Evolutionary conservation across 768 basidiomycete species (phyloP).

Genomic region (Mycena metata): DNA sequence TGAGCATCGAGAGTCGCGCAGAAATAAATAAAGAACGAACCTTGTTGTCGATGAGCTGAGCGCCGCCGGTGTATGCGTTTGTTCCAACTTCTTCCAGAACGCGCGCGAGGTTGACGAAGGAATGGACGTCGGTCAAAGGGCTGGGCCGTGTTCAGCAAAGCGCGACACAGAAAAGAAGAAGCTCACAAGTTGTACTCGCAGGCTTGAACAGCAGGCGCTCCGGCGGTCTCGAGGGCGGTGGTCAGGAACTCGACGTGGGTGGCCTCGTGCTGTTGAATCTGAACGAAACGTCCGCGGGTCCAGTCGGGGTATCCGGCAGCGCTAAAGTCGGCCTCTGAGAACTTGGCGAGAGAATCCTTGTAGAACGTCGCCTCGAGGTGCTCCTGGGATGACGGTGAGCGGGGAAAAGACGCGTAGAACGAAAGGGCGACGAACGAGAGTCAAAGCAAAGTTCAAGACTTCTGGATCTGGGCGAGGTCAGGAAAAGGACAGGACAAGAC

Average conservation of each 20-base stretch:
- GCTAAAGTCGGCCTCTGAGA: constrained; percentile 59
- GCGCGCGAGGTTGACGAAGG: constrained; percentile 60
- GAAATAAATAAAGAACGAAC: constrained; percentile 24
- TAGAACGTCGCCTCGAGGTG: constrained; percentile 65
- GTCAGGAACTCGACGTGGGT: constrained; percentile 59
- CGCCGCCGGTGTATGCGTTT: constrained; percentile 72
- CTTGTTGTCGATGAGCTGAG: constrained; percentile 53
- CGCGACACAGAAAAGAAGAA: background rate
- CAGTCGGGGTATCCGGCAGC: constrained; percentile 62
- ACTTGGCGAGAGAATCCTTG: constrained; percentile 56
- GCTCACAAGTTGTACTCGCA: constrained; percentile 53
- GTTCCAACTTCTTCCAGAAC: constrained; percentile 67
- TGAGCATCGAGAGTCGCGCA: background rate
- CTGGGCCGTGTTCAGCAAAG: constrained; percentile 34
- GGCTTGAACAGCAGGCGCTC: constrained; percentile 48
- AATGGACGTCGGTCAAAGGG: constrained; percentile 57
- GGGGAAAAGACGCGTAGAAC: background rate
- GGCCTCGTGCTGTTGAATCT: constrained; percentile 69
- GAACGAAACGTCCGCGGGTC: constrained; percentile 63
- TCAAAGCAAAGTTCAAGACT: constrained; percentile 62
- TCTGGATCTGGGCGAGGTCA: constrained; percentile 42
- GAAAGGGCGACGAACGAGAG: constrained; percentile 45
- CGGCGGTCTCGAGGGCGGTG: constrained; percentile 46
- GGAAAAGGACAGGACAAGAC: background rate
- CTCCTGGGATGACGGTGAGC: constrained; percentile 39